Base-by-base conservation (phyloP, 176 grass and related monocot species). In the Secale cereale region DNA sequence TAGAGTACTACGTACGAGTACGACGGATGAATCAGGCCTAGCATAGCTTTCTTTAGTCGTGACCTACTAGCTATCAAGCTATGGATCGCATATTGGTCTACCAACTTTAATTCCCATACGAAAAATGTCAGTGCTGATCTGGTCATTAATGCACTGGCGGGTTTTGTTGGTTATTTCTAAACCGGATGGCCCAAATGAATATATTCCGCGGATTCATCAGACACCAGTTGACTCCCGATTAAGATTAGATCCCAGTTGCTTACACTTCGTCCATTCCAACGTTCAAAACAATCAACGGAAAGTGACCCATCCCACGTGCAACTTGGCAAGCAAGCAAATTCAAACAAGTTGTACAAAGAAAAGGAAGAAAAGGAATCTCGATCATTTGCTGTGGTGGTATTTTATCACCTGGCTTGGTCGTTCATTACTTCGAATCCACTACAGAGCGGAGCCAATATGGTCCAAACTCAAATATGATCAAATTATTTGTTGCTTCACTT, bases 221-320 rank as follows among this genome's bases (percentile, higher is more conserved):
- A 78, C 78, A 28, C 27, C 31, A 79, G 88, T 86, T 90, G 88
- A 86, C 79, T n/a, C 3, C 46, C 20, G 33, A 86, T n/a, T 65
- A 83, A 86, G 73, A 86, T 45, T 59, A 7, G 15, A 16, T 46
- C 7, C 19, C 36, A 78, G 32, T 78, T 82, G 79, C 40, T 56
- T 40, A n/a, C 13, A n/a, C 65, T 79, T 19, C 14, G 32, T 56
- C 84, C 48, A 16, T 63, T 78, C 40, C 74, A 86, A 82, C 79
- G 84, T 86, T 83, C 74, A 15, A 17, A 86, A 45, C 15, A 41
- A 67, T 36, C 76, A 74, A 88, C 19, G 22, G 39, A 70, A 64
- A 78, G 35, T 59, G 39, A 52, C 2, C 15, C 46, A 54, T 56
- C 25, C 20, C 57, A 84, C 56, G 41, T 56, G 81, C 81, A 84